Evolutionary conservation across 257 asterid species (phyloP), one percentile per base, ranked within the genome.

Genomic region (Solanum lignicaule): DNA sequence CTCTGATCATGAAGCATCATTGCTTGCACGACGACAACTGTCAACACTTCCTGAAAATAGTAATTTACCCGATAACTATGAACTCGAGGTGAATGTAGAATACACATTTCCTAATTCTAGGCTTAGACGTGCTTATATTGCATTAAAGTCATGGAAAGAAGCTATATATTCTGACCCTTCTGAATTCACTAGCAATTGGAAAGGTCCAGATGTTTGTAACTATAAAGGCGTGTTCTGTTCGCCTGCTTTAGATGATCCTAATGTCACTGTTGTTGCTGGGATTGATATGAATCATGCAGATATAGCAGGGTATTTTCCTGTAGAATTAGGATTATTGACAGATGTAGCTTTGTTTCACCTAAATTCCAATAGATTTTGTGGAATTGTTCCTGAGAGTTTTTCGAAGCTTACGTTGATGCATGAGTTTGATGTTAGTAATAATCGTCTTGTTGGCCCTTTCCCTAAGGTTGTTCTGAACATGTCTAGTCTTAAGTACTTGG

Each of bases 281-380:
- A 69, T 91, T 71, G 93, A 91, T 83, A 46, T 91, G 21, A 91
- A 91, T 38, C 91, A 86, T 55, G 92, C 74, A 6, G 88, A 90
- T 35, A 90, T 91, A 48, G 92, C 93, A 10, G 93, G 92, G 15
- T 72, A 87, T 81, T 92, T 91, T 25, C 92, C 93, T 8, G 89
- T 86, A 33, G 93, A 91, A 69, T 27, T 91, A 60, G 93, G 93
- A 69, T 87, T 88, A 38, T 81, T 91, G 66, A 86, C 89, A 11
- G 93, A 91, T 58, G 58, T 73, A 8, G 91, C 90, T 21, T n/a
- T 91, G 31, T 65, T 90, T 7, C 93, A 91, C 41, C 20, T 91
- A 21, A 91, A 91, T 76, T 90, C 93, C 31, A 91, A 91, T 55
- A 88, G 93, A 5, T 91, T 90, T 23, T 88, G 90, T 58, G 92